Evolutionary conservation across 805 yeast genomes (phyloP).

Genomic region (Ascoidea tarda): DNA sequence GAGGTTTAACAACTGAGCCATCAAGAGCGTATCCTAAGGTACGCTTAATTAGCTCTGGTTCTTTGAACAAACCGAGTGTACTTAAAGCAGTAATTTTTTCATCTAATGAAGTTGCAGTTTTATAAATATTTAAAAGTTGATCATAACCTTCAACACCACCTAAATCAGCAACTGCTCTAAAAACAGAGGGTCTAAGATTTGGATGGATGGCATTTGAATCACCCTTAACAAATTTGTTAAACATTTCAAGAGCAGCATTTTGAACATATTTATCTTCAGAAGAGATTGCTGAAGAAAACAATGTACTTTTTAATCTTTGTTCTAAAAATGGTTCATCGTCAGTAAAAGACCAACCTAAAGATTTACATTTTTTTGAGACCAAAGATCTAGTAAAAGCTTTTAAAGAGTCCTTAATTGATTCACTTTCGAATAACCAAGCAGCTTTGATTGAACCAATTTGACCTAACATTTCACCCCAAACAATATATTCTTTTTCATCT

Average conservation of each 20-base stretch:
- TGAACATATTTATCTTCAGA: slow-evolving; percentile 31
- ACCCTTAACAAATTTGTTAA: slow-evolving; percentile 42
- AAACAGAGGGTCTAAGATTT: slow-evolving; percentile 53
- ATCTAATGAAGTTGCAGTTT: slow-evolving; percentile 44
- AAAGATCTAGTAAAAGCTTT: slow-evolving; percentile 39
- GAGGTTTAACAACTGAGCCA: slow-evolving; percentile 43
- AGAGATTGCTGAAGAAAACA: slow-evolving; percentile 46
- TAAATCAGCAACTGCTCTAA: slow-evolving; percentile 45
- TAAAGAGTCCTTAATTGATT: slow-evolving; percentile 31
- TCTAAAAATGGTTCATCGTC: slow-evolving; percentile 40
- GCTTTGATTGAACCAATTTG: slow-evolving; percentile 33
- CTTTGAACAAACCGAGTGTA: slow-evolving; percentile 50
- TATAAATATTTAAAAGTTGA: slow-evolving; percentile 43
- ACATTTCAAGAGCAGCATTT: slow-evolving; percentile 32
- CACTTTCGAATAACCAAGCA: slow-evolving; percentile 42
- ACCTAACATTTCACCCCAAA: slow-evolving; percentile 47
- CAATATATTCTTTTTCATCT: slow-evolving; percentile 44
- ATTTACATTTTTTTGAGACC: slow-evolving; percentile 35
- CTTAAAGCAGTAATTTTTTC: slow-evolving; percentile 60
- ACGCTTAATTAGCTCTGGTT: slow-evolving; percentile 35
- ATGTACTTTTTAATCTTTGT: slow-evolving; percentile 51
- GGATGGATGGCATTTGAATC: slow-evolving; percentile 61
- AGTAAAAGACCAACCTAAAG: slow-evolving; percentile 53
- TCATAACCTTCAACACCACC: slow-evolving; percentile 57
- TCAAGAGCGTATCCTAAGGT: slow-evolving; percentile 42